Evolutionary conservation across 805 yeast species (phyloP), one percentile per base, ranked within the genome.

Genomic region (Cyberlindnera petersonii): DNA sequence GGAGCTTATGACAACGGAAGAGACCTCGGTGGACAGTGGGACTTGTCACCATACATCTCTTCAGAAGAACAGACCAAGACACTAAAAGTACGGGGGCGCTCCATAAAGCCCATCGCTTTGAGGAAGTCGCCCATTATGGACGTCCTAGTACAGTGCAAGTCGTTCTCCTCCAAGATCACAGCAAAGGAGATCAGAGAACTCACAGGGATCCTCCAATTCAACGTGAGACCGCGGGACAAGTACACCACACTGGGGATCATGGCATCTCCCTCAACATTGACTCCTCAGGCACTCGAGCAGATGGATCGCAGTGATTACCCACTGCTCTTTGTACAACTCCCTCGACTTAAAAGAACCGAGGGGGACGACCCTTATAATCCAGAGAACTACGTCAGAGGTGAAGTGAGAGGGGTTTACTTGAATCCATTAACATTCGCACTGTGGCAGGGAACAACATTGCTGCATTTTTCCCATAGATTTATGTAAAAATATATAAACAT

Each of bases 181-280:
- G 56, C 58, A 9, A 52, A 48, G 34, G 57, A 54, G 33, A 49
- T 54, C 6, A 30, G 58, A 22, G 58, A 54, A 29, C 42, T 54
- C 3, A 39, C 48, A 2, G 58, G 58, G 3, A 51, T 50, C 2
- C 47, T 47, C 33, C 37, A 46, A 24, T 51, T 39, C 33, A 48
- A 50, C 23, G 50, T 50, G 26, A 31, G 37, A 4, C 35, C 41
- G 9, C 34, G 33, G 14, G 29, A 47, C 2, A 37, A 37, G 28
- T 43, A 44, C 18, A 41, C 40, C 4, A 44, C 55, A 6, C 35
- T 54, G n/a, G 49, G 37, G 11, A 23, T 53, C 4, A 44, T 54
- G 40, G 44, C 53, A 18, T 49, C 57, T 3, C 56, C 56, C 4
- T 42, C 42, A 5, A 36, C 26, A 7, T 39, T 52, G 19, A 54